Base-by-base conservation (phyloP, 148 eudicot genomes). In the Vaccinium macrocarpon region DNA sequence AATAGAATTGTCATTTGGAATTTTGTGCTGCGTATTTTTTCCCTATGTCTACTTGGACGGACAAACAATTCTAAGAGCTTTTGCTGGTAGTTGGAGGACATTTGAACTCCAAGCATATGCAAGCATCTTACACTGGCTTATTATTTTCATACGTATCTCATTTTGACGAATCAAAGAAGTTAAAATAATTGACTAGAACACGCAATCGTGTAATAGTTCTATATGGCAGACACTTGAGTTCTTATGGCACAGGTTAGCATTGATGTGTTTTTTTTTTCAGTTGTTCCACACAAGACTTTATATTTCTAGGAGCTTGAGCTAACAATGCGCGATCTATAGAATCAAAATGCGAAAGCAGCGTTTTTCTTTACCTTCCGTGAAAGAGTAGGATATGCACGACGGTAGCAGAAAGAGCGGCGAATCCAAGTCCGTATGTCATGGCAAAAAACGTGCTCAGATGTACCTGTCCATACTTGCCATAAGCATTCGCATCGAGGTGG, bases 321-420 rank as follows among this genome's bases (percentile, higher is more conserved):
- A 68, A 68, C 38, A 27, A 27, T 68, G 13, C 0, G 8, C 18
- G 14, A 68, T 27, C 73, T 68, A 27, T 16, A 68, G 7, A 68
- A 68, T 68, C 73, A 68, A 27, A 68, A 27, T 27, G 38, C 38
- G 7, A 29, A 68, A 68, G 18, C 42, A 27, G 73, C 2, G 42
- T 11, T 3, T 19, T 68, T 13, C 11, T 55, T 1, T 90, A 92
- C 98, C 91, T 85, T 84, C 98, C 96, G 81, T 94, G 87, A 84
- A 92, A 92, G 62, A 91, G 87, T 1, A 90, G 14, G 70, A 91
- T 92, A 86, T 95, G 98, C 27, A 90, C 87, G 12, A 92, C 11
- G 1, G 94, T 93, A 1, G 97, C 95, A 49, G 97, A 70, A n/a
- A 95, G 93, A 2, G 92, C 68, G 25, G 97, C 95, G 61, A 95